phyloP scores from a whole-genome alignment of 176 grass and related monocot species.

The Rhynchospora tenuis region DNA sequence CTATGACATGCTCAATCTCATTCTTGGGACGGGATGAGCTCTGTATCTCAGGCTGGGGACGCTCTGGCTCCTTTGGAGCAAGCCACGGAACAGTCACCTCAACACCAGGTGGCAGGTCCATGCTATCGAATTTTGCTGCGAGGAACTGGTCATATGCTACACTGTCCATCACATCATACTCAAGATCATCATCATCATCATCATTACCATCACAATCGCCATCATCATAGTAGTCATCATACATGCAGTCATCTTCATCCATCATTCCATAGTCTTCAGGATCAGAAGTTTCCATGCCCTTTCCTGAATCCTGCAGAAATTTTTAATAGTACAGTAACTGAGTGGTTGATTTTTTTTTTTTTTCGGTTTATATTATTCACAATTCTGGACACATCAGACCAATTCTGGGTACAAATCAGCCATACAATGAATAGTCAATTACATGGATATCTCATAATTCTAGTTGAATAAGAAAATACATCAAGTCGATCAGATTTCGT shows the following conservation, averaged over 20 bases:
- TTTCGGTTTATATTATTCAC: neutral
- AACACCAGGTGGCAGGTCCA: conserved; percentile 72
- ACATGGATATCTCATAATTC: neutral
- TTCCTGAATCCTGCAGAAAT: conserved; percentile 15
- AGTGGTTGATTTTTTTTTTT: neutral
- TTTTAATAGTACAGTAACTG: neutral
- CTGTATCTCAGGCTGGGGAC: conserved; percentile 9
- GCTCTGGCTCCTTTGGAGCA: conserved; percentile 28
- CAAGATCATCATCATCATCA: conserved; percentile 41
- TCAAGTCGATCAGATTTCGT: neutral
- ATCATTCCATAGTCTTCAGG: conserved; percentile 23
- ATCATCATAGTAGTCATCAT: conserved; percentile 53
- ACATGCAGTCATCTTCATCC: conserved; percentile 51
- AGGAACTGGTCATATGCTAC: conserved; percentile 44
- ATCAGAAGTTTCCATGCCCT: neutral
- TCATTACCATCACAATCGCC: conserved; percentile 33
- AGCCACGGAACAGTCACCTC: conserved; percentile 72
- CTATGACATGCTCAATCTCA: conserved; percentile 51
- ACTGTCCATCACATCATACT: conserved; percentile 36
- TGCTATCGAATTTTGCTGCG: conserved; percentile 70
- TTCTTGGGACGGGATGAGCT: conserved; percentile 14
- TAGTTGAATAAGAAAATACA: neutral
- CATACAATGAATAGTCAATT: neutral
- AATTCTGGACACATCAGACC: neutral
- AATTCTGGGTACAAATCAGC: neutral